Base-by-base conservation (phyloP, 2,329 filamentous ascomycete genomes). In the Sphaerulina vaccinii region DNA sequence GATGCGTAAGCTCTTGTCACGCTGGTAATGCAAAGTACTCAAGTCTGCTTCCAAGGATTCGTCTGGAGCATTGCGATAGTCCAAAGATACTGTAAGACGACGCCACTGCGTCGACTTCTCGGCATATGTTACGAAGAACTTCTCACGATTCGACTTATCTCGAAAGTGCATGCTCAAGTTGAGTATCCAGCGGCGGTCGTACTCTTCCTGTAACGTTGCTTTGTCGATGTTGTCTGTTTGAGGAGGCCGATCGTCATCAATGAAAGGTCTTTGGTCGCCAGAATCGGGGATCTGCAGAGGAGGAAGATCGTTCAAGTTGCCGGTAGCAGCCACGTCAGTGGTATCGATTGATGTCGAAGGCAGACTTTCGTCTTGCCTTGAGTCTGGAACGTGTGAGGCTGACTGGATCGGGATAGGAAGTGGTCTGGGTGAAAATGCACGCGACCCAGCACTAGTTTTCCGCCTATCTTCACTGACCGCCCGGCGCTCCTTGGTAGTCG, bases 101-200 rank as follows among this genome's bases (percentile, higher is more conserved):
- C 90, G 83, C 88, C 91, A 96, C 55, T 83, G 76, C 56, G 82
- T 86, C 3, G 88, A 84, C 41, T 81, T 80, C 68, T 95, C 87
- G 41, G 90, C 88, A 68, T 88, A 99, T 0, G 93, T 97, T 57
- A 99, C 85, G 70, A 97, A 99, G 75, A 97, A 97, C 70, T 99
- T 99, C 70, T 99, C 93, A 37, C 92, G 82, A 62, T 88, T 88
- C 10, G 91, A 95, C 64, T 87, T 86, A 72, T 99, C 93, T 53
- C 91, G 84, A 70, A 96, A 99, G 70, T 96, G 90, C 93, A 99
- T 96, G 71, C 90, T 96, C 54, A 97, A 79, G 66, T 99, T 99
- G 61, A 99, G 77, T 54, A 99, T 97, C 93, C 93, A 99, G 65
- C 62, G 47, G 22, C 51, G 82, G 65, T 96, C 90, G 49, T 96